These are phyloP conservation scores for Termitomyces sp. DNA, from an alignment of 768 basidiomycete species.

Conservation along the genomic window DNA sequence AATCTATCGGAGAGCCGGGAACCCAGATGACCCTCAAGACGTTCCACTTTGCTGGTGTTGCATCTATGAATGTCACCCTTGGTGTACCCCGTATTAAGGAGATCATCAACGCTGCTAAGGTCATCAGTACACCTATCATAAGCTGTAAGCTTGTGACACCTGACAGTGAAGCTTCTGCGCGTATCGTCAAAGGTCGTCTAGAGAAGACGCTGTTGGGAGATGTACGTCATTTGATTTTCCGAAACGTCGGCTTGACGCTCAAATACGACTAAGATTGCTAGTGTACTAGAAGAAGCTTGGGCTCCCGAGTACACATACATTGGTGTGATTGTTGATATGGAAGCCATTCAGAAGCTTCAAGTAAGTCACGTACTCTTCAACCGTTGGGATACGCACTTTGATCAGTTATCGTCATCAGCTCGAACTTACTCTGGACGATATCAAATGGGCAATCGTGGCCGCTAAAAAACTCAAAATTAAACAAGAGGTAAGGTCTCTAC, in stretches of 20 bases:
- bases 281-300: constrained; percentile 95
- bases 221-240: constrained; percentile 41
- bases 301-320: constrained; percentile 90
- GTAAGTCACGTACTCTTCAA: constrained; percentile 32
- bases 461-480: constrained; percentile 92
- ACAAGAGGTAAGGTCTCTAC: constrained; percentile 55
- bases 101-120: constrained; percentile 98
- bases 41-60: constrained; percentile 99
- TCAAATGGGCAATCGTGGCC: constrained; percentile 87
- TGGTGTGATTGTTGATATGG: constrained; percentile 86
- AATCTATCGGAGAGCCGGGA: constrained; percentile 98
- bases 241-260: background rate
- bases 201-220: constrained; percentile 96
- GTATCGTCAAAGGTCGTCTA: constrained; percentile 94
- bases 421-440: constrained; percentile 87
- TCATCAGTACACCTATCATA: constrained; percentile 97
- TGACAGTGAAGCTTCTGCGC: constrained; percentile 89
- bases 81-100: constrained; percentile 99
- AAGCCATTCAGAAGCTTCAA: constrained; percentile 87
- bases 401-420: constrained; percentile 45
- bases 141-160: constrained; percentile 88
- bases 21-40: constrained; percentile 99
- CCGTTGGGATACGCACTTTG: background rate
- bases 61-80: constrained; percentile 98
- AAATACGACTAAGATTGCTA: constrained; percentile 61